Base-by-base conservation (phyloP, 805 yeast species). In the Myxozyma vanderwaltii region DNA sequence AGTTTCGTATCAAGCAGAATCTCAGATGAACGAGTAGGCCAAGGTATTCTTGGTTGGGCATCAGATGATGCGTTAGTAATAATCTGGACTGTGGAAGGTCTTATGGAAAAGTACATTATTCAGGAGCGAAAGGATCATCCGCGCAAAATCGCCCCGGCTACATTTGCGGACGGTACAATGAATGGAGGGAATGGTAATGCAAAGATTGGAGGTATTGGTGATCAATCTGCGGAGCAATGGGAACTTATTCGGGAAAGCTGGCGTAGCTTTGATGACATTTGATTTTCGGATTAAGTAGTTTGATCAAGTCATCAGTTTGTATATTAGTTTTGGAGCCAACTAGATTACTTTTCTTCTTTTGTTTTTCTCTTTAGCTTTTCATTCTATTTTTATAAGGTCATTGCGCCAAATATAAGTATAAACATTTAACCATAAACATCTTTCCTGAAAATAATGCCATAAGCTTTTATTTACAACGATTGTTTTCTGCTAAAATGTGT, bases 41-140 rank as follows among this genome's bases (percentile, higher is more conserved):
- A 71, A 6, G 88, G 86, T 7, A 77, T 78, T 0, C 61, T 83
- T 26, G 96, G 92, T 1, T 89, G 96, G 96, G 78, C 86, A 0
- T 85, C 85, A 5, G 90, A 88, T 64, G 89, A 84, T 63, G 78
- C 86, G 12, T 74, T 92, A 4, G 79, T 90, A 0, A 79, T 91
- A 0, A 75, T 92, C 2, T 91, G 97, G 96, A 80, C 82, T 58
- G 73, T 75, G 43, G 79, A 83, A 61, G 85, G 86, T 3, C 84
- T 84, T 29, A 89, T 97, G 96, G 97, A 92, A 70, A 89, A 88
- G 70, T 92, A 88, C 71, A 83, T 79, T 13, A 83, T 92, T 38
- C 77, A 82, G 13, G 90, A 27, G 65, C 51, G 47, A 41, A 66
- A 51, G 17, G 54, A 52, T 44, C 26, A 43, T 52, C 54, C 23